A percentile compares a stretch with the other conserved stretches of the same genome.
phyloP scores from a whole-genome alignment of 306 rosid genomes.

The Mimosa bimucronata region DNA sequence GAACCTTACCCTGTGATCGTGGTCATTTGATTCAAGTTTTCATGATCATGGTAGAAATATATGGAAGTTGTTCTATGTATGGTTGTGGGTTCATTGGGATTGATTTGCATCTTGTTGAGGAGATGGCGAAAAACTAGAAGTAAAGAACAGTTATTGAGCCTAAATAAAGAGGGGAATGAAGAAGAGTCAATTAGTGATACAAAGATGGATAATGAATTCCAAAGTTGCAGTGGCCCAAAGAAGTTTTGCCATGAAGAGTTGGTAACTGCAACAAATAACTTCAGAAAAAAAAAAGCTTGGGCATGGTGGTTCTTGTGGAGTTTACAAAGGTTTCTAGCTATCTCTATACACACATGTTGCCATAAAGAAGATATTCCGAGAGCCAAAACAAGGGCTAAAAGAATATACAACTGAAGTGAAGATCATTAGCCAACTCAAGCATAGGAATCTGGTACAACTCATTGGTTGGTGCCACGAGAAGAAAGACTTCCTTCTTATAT shows the following conservation, averaged over 20 bases:
- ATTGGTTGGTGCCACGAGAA: conserved; percentile 35
- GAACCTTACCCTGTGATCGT: not conserved
- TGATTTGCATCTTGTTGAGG: not conserved
- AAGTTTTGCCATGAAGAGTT: conserved; percentile 25
- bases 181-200: not conserved
- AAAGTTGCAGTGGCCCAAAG: not conserved
- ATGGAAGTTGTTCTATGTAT: not conserved
- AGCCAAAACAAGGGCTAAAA: conserved; percentile 20
- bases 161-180: not conserved
- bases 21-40: conserved; percentile 21
- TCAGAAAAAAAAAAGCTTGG: conserved; percentile 30
- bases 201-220: not conserved
- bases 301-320: conserved; percentile 21
- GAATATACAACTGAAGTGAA: conserved; percentile 31
- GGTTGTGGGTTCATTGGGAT: not conserved
- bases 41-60: not conserved
- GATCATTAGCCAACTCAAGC: conserved; percentile 38
- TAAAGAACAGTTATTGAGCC: not conserved
- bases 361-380: conserved; percentile 24
- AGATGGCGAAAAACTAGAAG: not conserved
- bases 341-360: not conserved
- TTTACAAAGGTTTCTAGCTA: conserved; percentile 17
- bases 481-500: conserved; percentile 23
- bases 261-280: conserved; percentile 30
- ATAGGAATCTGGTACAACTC: conserved; percentile 35